Evolutionary conservation across 2,329 filamentous ascomycete species (phyloP), one percentile per base, ranked within the genome.

Genomic region (Calonectria hongkongensis): DNA sequence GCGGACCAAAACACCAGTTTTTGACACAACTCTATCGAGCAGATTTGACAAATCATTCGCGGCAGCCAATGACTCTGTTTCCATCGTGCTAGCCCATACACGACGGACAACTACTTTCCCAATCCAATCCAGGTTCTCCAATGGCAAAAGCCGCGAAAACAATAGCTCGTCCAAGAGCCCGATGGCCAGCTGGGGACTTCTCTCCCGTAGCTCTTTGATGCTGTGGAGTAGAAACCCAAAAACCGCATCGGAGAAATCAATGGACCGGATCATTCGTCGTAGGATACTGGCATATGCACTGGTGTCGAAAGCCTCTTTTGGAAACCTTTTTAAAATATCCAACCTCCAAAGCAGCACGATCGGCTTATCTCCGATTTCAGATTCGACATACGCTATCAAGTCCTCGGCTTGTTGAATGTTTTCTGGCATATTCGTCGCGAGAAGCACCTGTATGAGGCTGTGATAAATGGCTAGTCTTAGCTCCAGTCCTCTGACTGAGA

Each of bases 71-170:
- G 43, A 75, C 86, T 85, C 75, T 78, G 84, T 68, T 76, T 85
- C 87, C 66, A 85, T 86, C 0, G 90, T 91, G 7, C 88, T 85
- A 80, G 95, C 90, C 88, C 92, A 93, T 6, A 95, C 84, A 3
- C 94, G 89, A 7, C 91, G 91, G 21, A 97, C 87, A 13, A 95
- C 82, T 0, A 90, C 87, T 76, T 91, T 93, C 72, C 96, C 94
- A 39, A 95, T 86, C 92, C 92, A 95, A 3, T 87, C 85, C 2
- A 83, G 74, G 4, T 88, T 88, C 4, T 85, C 86, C 30, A 87
- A 83, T 71, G 85, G 76, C 73, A 91, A 76, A 28, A 95, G 81
- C 30, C 90, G 87, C n/a, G 87, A 82, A 15, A 85, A 82, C 8
- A 97, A 86, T 39, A 98, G 87, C 10, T 92, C 87, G 64, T 94